Percentiles rank a stretch among this genome's conserved stretches.
Conservation (phyloP, 2,329 filamentous ascomycete genomes). For the Aureobasidium vineae region DNA sequence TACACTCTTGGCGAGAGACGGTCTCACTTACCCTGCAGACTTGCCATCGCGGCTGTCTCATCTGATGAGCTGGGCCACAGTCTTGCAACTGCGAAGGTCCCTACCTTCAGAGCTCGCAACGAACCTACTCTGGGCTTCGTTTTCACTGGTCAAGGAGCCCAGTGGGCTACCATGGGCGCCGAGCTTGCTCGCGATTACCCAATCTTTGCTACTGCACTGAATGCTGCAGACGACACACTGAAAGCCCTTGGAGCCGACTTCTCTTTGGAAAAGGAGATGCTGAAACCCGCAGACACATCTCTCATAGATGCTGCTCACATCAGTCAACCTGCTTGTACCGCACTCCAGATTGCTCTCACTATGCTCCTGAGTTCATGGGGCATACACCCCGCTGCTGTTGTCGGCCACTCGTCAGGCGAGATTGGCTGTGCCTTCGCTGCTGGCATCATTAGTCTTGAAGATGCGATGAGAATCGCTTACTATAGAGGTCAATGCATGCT, state of each 20-base stretch:
- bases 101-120: conserved; percentile 13
- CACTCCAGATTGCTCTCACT: conserved; percentile 53
- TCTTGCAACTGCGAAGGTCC: conserved; percentile 6
- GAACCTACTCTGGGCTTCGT: conserved; percentile 27
- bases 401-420: conserved; percentile 39
- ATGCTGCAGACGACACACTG: not conserved
- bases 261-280: conserved; percentile 6
- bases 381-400: conserved; percentile 31
- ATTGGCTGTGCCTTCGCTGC: conserved; percentile 38
- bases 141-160: conserved; percentile 42
- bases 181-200: conserved; percentile 19
- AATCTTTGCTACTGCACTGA: conserved; percentile 1
- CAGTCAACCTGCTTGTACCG: conserved; percentile 54
- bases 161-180: conserved; percentile 37
- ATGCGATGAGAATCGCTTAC: conserved; percentile 32
- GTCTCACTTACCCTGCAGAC: conserved; percentile 10
- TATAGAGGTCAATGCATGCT: conserved; percentile 30
- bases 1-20: conserved; percentile 14
- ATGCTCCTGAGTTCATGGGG: conserved; percentile 40
- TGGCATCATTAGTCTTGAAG: conserved; percentile 28
- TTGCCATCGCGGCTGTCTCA: conserved; percentile 2
- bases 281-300: conserved; percentile 4
- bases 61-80: conserved; percentile 10
- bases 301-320: conserved; percentile 17
- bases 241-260: not conserved